phyloP scores from a whole-genome alignment of 768 basidiomycete species.

The Paxillus rubicundulus region DNA sequence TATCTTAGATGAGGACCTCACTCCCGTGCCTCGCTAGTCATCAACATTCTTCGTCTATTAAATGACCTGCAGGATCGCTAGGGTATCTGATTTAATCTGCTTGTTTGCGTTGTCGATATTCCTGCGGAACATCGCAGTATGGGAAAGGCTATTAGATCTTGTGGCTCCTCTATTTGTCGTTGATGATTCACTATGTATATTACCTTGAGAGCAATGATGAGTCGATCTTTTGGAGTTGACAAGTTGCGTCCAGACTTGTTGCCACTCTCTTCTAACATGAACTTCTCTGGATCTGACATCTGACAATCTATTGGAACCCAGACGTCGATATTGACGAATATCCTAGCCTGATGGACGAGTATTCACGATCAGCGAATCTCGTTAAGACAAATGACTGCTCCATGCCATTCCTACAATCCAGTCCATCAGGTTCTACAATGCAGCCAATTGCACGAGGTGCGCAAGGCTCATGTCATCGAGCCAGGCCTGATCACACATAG shows the following conservation, averaged over 20 bases:
- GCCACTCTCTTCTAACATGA: too few relatives aligned
- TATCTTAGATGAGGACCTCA: background rate
- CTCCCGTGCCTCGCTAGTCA: slow-evolving; percentile 44
- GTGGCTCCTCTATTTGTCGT: slow-evolving; percentile 5
- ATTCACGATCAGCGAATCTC: too few relatives aligned
- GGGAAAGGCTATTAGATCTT: background rate
- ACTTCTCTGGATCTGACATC: too few relatives aligned
- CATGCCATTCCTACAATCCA: too few relatives aligned
- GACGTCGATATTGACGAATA: too few relatives aligned
- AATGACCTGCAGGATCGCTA: slow-evolving; percentile 51
- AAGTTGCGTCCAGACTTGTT: background rate
- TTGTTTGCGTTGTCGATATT: background rate
- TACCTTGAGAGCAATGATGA: slow-evolving; percentile 11
- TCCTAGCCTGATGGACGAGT: too few relatives aligned
- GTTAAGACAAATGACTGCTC: too few relatives aligned
- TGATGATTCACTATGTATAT: slow-evolving; percentile 17
- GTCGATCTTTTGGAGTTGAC: background rate
- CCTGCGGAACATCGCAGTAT: background rate
- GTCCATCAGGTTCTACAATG: background rate
- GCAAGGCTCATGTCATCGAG: slow-evolving; percentile 7
- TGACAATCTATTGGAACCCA: too few relatives aligned
- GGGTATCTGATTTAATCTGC: background rate
- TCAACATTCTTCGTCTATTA: slow-evolving; percentile 82
- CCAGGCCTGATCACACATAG: slow-evolving; percentile 11
- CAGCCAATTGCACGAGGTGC: slow-evolving; percentile 6